Evolutionary conservation across 2,329 filamentous ascomycete genomes (phyloP).

Genomic region (Colletotrichum tofieldiae): DNA sequence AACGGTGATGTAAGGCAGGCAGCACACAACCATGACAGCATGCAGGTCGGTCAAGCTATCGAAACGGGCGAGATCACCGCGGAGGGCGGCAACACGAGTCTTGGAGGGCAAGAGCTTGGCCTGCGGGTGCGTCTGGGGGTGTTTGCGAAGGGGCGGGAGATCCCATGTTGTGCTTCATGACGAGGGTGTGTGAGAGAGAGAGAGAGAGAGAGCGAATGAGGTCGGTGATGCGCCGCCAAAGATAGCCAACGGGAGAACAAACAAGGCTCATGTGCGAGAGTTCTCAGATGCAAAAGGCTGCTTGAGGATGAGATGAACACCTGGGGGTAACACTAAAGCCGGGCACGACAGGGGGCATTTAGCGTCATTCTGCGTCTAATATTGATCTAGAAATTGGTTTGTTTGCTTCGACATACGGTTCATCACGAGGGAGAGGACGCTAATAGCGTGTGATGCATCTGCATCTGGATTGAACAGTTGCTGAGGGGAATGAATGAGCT

Average conservation of each 20-base stretch:
- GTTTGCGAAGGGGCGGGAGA: not conserved
- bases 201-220: not conserved
- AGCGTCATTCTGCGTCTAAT: not conserved
- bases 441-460: not conserved
- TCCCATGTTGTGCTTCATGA: too few species aligned
- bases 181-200: not conserved
- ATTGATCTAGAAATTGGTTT: not conserved
- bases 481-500: not conserved
- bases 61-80: conserved; percentile 35
- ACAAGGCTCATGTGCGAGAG: not conserved
- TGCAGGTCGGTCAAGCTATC: conserved; percentile 25
- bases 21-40: conserved; percentile 26
- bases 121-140: conserved; percentile 3
- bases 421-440: not conserved
- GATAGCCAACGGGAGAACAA: not conserved
- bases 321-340: not conserved
- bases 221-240: not conserved
- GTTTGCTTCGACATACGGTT: not conserved
- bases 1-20: not conserved
- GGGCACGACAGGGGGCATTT: not conserved
- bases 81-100: conserved; percentile 1
- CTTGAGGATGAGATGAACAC: conserved; percentile 2
- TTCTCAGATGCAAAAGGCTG: not conserved
- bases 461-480: not conserved
- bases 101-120: conserved; percentile 22